Evolutionary conservation across 2,329 filamentous ascomycete genomes (phyloP), one percentile per base, ranked within the genome.

Genomic region (Trichoderma guizhouense): DNA sequence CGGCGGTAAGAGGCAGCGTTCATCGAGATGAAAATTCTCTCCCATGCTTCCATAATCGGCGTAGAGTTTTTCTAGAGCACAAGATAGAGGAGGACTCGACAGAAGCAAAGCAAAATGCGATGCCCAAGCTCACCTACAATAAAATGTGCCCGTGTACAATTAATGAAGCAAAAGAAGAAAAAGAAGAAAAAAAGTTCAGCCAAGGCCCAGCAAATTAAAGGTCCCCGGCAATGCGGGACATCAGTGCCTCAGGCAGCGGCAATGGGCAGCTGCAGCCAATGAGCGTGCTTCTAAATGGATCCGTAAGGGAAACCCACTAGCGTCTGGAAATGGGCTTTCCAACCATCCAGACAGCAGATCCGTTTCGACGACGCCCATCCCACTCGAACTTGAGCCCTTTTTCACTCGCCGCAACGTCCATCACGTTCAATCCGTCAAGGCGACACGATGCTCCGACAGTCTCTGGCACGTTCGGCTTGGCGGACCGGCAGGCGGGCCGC

Each of bases 11-110:
- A 90, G 87, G 86, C 87, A 86, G 76, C 83, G 86, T 83, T 89
- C 88, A 88, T 85, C 77, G 86, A 89, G 85, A 82, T 81, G 81
- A 80, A 80, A 67, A 58, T 32, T 82, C 85, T 87, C 88, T 91
- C 84, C 84, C 87, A 87, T 89, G 88, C 88, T 90, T 91, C 90
- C 90, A 91, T 90, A 90, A 89, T 81, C 89, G 88, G 89, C 86
- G 89, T 89, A 80, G 78, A 81, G 78, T 67, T 64, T 51, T 79
- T 91, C 89, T 90, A 78, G 89, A 86, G 84, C 88, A 90, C 88
- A 90, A 88, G 89, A 91, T 91, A 91, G 90, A 91, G 89, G 88
- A 88, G 84, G 84, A 89, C 88, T 89, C 86, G 87, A 90, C 81
- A 82, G 83, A 84, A 83, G 81, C 83, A 81, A 78, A 78, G 78